Evolutionary conservation across 352 stramenopile species (phyloP), one percentile per base, ranked within the genome.

Genomic region (Plasmopara viticola): DNA sequence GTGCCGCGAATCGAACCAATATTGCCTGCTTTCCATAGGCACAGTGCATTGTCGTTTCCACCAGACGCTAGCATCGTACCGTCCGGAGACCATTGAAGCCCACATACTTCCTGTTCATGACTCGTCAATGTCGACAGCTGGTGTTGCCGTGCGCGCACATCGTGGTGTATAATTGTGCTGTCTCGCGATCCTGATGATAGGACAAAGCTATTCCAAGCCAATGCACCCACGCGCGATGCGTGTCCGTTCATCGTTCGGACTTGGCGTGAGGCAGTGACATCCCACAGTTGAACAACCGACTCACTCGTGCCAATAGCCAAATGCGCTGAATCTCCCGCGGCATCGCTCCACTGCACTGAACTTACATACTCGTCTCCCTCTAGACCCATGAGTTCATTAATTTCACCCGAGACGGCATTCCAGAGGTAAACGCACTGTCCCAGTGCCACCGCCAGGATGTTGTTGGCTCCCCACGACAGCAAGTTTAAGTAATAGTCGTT

Each of bases 401-500:
- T 99, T 48, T 96, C 82, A 39, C 96, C 96, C 37, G 84, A 97
- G 12, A 86, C 90, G 4, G 96, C 90, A 71, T 99, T 97, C 94
- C 95, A 99, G 4, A 99, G 79, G 75, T 99, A 99, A 6, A 99
- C 95, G 50, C 84, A 97, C 61, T 98, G 90, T 9, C 84, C 84
- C 31, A 99, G 77, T n/a, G 96, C 96, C 6, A 99, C 95, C 2
- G 96, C 96, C 20, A 99, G 70, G 42, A 98, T 67, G 68, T 99
- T 98, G 66, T 90, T 97, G 41, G 83, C 67, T 48, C 94, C 93
- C 97, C 97, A 99, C 38, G 94, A 97, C 8, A 99, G 68, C 41
- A 99, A 80, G 65, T 99, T 99, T 20, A 99, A 75, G 68, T 99
- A 98, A 79, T 99, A 99, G 68, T 99, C 96, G 70, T 99, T 97